A percentile compares a stretch with the other conserved stretches of the same genome.
phyloP scores from a whole-genome alignment of 495 filamentous ascomycete species.

The Daldinia grandis region DNA sequence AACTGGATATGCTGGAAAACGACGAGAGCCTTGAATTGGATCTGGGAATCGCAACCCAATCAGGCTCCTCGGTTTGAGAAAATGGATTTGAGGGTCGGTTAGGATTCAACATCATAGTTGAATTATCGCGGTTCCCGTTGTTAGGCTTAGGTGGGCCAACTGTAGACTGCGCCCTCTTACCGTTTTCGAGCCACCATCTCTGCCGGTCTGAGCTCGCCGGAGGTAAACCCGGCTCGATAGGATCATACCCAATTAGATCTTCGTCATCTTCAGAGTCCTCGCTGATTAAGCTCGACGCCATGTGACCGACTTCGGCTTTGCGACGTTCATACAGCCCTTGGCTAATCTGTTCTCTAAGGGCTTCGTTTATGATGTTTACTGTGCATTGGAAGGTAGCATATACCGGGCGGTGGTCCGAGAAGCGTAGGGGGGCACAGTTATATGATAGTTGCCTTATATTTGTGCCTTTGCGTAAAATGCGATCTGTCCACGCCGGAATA shows the following conservation, averaged over 20 bases:
- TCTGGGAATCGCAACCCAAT: slow-evolving; percentile 75
- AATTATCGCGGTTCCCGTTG: slow-evolving; percentile 44
- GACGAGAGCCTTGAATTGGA: slow-evolving; percentile 56
- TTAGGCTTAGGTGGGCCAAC: slow-evolving; percentile 67
- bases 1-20: slow-evolving; percentile 55
- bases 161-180: slow-evolving; percentile 75
- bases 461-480: slow-evolving; percentile 83
- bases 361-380: slow-evolving; percentile 80
- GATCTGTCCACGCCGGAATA: slow-evolving; percentile 97
- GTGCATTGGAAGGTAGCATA: slow-evolving; percentile 86
- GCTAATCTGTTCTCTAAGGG: slow-evolving; percentile 72
- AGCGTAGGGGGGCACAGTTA: slow-evolving; percentile 75
- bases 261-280: slow-evolving; percentile 73
- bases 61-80: slow-evolving; percentile 67
- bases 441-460: slow-evolving; percentile 86
- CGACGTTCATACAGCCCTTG: slow-evolving; percentile 75
- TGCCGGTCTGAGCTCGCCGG: slow-evolving; percentile 87
- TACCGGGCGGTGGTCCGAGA: slow-evolving; percentile 95
- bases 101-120: slow-evolving; percentile 69
- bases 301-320: slow-evolving; percentile 63
- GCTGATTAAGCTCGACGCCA: slow-evolving; percentile 53
- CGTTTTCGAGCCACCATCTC: slow-evolving; percentile 96
- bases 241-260: slow-evolving; percentile 74
- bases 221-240: slow-evolving; percentile 82
- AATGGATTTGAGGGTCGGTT: slow-evolving; percentile 86